These are phyloP conservation scores for Fraxinus greggii DNA, from an alignment of 305 asterid species.

Conservation along the genomic window DNA sequence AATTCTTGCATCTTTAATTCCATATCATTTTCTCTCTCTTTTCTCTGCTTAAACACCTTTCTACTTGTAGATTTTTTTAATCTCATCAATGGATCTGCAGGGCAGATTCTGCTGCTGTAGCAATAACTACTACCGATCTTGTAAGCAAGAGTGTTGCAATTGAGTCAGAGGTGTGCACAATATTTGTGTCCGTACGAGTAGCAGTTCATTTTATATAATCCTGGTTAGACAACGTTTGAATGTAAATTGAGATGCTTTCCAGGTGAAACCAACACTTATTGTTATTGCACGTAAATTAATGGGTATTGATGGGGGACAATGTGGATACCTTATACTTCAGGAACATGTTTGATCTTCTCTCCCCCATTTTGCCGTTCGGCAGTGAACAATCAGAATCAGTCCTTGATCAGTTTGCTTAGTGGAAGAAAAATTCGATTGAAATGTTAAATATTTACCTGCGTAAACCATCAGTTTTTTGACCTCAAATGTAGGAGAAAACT, in stretches of 20 bases:
- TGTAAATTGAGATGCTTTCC: slow-evolving; percentile 20
- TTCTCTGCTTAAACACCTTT: slow-evolving; percentile 1
- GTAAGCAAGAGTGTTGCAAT: slow-evolving; percentile 92
- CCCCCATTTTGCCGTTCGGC: background rate
- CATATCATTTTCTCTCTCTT: background rate
- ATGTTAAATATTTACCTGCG: background rate
- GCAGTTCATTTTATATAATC: background rate
- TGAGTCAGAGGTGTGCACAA: slow-evolving; percentile 60
- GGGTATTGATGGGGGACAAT: background rate
- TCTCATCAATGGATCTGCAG: slow-evolving; percentile 41
- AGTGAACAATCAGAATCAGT: background rate
- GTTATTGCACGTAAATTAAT: background rate
- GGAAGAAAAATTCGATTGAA: background rate
- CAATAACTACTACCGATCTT: slow-evolving; percentile 96
- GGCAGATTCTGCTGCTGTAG: slow-evolving; percentile 91
- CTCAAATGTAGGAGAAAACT: background rate
- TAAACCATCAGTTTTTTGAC: background rate
- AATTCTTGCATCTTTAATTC: background rate
- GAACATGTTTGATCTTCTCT: background rate
- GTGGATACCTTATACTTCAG: background rate
- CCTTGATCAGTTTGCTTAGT: background rate
- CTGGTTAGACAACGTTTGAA: background rate
- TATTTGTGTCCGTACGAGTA: slow-evolving; percentile 6
- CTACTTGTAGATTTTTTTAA: slow-evolving; percentile 22
- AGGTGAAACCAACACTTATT: slow-evolving; percentile 5